These are phyloP conservation scores for Entomortierella lignicola DNA, from an alignment of 192 early-diverging fungal genomes.

Conservation along the genomic window DNA sequence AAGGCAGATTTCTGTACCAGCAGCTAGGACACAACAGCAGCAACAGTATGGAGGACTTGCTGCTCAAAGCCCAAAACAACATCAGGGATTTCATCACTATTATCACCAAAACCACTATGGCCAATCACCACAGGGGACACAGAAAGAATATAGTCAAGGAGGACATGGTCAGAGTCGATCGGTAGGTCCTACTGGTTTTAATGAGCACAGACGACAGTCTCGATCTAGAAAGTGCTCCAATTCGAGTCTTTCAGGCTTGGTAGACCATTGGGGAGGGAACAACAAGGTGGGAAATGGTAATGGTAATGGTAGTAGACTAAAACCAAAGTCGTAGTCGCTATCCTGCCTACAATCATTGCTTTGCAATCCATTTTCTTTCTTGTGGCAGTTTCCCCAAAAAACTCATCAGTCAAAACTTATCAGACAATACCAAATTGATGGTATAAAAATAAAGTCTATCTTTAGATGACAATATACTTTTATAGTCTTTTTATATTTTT, in stretches of 20 bases:
- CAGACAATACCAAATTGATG: too few relatives aligned
- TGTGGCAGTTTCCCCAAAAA: too few relatives aligned
- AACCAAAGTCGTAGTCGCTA: too few relatives aligned
- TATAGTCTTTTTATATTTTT: background rate
- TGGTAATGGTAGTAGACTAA: constrained; percentile 1
- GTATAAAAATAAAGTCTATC: too few relatives aligned
- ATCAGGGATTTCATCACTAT: constrained; percentile 1
- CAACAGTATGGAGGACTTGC: too few relatives aligned
- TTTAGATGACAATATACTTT: too few relatives aligned
- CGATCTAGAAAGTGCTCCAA: constrained; percentile 35
- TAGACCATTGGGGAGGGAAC: constrained; percentile 10
- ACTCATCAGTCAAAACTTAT: too few relatives aligned
- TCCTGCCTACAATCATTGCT: too few relatives aligned
- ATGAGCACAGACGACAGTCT: constrained; percentile 27
- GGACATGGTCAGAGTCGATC: background rate
- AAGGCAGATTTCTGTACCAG: background rate
- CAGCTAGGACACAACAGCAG: background rate
- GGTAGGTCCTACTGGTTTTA: constrained; percentile 3
- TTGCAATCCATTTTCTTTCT: too few relatives aligned
- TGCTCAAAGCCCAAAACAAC: background rate
- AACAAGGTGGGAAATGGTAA: constrained; percentile 1
- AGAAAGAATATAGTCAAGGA: constrained; percentile 1
- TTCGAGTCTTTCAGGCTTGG: constrained; percentile 20
- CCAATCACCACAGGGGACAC: constrained; percentile 1
- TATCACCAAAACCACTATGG: constrained; percentile 8